Conservation (phyloP, 805 yeast genomes). For the Lachancea quebecensis region DNA sequence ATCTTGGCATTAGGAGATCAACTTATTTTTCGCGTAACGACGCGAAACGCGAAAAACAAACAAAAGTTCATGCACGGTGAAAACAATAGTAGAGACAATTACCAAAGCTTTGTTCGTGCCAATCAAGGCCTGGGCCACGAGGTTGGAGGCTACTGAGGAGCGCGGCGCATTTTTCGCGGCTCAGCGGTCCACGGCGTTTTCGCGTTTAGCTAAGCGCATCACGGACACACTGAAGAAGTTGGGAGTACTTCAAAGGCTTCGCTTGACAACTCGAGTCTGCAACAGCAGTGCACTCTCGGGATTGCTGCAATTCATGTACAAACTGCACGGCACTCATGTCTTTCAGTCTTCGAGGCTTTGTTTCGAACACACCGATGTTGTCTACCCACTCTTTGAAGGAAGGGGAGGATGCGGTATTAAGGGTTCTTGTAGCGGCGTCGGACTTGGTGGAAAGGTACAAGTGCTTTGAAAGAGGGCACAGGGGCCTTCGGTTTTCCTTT, state of each 20-base stretch:
- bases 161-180: too few species aligned
- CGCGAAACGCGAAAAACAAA: slow-evolving; percentile 6
- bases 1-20: not conserved
- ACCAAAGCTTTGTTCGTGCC: not conserved
- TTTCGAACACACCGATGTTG: slow-evolving; percentile 19
- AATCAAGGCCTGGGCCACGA: not conserved
- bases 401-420: not conserved
- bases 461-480: slow-evolving; percentile 2
- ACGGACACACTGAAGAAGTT: slow-evolving; percentile 1
- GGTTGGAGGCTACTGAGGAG: too few species aligned
- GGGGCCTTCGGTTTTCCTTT: slow-evolving; percentile 14
- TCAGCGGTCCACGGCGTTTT: not conserved
- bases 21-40: slow-evolving; percentile 2
- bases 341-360: slow-evolving; percentile 10
- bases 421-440: not conserved
- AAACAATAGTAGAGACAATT: too few species aligned
- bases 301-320: slow-evolving; percentile 5
- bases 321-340: slow-evolving; percentile 5
- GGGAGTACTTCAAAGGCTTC: slow-evolving; percentile 1
- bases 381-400: slow-evolving; percentile 16
- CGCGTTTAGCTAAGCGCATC: slow-evolving; percentile 1
- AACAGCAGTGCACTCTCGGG: not conserved
- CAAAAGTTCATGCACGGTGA: not conserved
- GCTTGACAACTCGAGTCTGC: not conserved
- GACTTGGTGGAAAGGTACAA: not conserved